Evolutionary conservation across 441 rosid species (phyloP).

Genomic region (Adansonia rubrostipa): DNA sequence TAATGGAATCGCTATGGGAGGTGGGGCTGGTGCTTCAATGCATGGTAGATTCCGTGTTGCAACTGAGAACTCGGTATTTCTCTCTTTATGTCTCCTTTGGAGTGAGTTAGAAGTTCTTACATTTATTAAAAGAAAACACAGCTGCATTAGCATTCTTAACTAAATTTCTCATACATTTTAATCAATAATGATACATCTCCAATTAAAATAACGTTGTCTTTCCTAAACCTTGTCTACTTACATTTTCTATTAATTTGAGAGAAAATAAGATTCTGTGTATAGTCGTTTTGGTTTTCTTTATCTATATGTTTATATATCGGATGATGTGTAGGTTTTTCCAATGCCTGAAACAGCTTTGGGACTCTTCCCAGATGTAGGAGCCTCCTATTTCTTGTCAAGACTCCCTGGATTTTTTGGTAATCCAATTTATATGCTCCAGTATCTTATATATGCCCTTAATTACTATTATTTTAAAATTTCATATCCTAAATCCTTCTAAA

Average conservation of each 20-base stretch:
- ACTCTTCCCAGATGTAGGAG: constrained; percentile 87
- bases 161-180: background rate
- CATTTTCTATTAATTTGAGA: background rate
- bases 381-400: constrained; percentile 87
- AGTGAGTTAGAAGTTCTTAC: background rate
- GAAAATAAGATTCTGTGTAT: background rate
- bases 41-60: constrained; percentile 86
- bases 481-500: background rate
- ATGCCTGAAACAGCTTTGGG: constrained; percentile 91
- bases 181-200: background rate
- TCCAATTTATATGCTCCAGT: constrained; percentile 23
- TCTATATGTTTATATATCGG: constrained; percentile 14
- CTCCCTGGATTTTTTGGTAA: constrained; percentile 93
- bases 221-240: background rate
- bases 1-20: constrained; percentile 92
- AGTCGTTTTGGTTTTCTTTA: background rate
- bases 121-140: background rate
- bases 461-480: background rate
- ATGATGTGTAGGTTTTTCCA: constrained; percentile 66
- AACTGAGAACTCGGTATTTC: constrained; percentile 80
- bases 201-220: background rate
- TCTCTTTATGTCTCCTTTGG: constrained; percentile 28
- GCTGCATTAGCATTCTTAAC: background rate
- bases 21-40: constrained; percentile 79
- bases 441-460: background rate